A percentile compares a stretch with the other conserved stretches of the same genome.
Conservation (phyloP, 345 rosid genomes). For the Acer yangbiense region DNA sequence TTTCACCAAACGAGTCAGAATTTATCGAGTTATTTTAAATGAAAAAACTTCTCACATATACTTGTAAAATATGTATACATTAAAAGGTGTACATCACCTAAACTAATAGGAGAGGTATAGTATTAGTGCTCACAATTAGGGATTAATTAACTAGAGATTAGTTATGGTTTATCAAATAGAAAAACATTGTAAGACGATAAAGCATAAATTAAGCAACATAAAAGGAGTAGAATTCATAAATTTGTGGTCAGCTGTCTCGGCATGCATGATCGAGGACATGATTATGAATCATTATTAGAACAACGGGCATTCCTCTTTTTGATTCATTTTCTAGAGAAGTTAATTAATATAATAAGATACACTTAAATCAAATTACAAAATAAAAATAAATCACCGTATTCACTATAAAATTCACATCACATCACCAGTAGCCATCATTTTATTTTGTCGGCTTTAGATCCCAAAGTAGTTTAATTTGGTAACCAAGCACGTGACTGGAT, state of each 20-base stretch:
- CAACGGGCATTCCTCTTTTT: background rate
- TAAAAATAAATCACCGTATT: no score
- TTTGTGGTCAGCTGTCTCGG: background rate
- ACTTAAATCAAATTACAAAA: no score
- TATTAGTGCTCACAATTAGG: background rate
- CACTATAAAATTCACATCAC: no score
- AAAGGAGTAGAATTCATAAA: background rate
- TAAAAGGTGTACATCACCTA: no score
- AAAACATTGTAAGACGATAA: background rate
- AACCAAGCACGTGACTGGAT: background rate
- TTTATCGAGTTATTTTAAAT: no score
- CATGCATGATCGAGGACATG: constrained; percentile 7
- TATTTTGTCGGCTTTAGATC: no score
- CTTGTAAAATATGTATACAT: no score
- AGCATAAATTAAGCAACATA: background rate
- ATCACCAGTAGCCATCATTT: no score
- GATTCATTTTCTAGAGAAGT: background rate
- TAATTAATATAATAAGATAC: background rate
- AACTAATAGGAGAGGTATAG: no score
- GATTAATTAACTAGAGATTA: background rate
- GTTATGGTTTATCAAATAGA: background rate
- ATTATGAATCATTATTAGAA: constrained; percentile 15
- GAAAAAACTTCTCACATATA: no score
- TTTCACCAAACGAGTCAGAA: no score
- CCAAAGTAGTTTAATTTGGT: no score